Evolutionary conservation across 1,284 basidiomycete species (phyloP).

Genomic region (Cystobasidiaceae sp.): DNA sequence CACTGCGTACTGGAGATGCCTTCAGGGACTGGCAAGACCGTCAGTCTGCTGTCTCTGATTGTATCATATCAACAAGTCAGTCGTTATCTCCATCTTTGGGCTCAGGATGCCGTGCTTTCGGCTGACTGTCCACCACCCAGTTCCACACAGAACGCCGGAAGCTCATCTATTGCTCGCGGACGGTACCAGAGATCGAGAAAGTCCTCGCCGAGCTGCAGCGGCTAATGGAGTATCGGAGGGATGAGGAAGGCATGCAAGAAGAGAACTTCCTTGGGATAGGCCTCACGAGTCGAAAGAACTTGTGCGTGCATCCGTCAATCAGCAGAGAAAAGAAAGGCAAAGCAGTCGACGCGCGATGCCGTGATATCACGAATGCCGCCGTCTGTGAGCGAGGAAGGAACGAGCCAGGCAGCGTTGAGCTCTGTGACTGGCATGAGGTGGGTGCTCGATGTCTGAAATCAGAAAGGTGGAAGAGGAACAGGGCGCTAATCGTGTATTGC

Average conservation of each 20-base stretch:
- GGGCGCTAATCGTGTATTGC: constrained; percentile 32
- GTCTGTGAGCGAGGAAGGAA: constrained; percentile 78
- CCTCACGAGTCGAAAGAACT: constrained; percentile 89
- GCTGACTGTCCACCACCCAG: too few species aligned
- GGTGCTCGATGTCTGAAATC: constrained; percentile 32
- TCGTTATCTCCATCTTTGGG: background rate
- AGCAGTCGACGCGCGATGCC: constrained; percentile 91
- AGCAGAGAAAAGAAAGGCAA: constrained; percentile 97
- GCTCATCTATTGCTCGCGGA: constrained; percentile 98
- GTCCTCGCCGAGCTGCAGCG: constrained; percentile 92
- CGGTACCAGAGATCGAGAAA: constrained; percentile 99
- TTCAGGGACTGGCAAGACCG: constrained; percentile 98
- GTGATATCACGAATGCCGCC: constrained; percentile 85
- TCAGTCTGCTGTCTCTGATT: constrained; percentile 91
- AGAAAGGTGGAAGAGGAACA: background rate
- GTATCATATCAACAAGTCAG: constrained; percentile 93
- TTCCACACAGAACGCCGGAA: constrained; percentile 89
- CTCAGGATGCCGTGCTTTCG: background rate
- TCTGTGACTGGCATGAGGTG: constrained; percentile 96
- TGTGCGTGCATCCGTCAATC: constrained; percentile 93
- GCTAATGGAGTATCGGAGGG: constrained; percentile 79
- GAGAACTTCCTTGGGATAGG: constrained; percentile 81
- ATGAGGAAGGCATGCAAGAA: constrained; percentile 69
- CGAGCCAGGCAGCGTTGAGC: constrained; percentile 83
- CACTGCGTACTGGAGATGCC: constrained; percentile 99